Conservation (phyloP, 768 basidiomycete species). For the Lactarius akahatsu region DNA sequence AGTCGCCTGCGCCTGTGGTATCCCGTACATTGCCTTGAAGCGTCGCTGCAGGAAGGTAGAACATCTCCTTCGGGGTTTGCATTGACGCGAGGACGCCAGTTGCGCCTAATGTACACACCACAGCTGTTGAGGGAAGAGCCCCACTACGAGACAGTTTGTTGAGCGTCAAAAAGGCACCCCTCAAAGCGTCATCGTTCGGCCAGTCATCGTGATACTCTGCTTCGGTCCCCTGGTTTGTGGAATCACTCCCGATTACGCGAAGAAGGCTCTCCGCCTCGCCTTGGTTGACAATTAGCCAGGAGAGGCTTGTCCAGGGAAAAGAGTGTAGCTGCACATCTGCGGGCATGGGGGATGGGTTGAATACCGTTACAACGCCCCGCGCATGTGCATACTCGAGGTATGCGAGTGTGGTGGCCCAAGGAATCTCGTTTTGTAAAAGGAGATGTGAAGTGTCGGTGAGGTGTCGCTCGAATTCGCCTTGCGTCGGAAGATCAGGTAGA, state of each 20-base stretch:
- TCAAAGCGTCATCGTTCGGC: constrained; percentile 16
- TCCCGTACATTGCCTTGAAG: constrained; percentile 43
- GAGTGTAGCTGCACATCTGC: constrained; percentile 38
- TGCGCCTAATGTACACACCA: constrained; percentile 58
- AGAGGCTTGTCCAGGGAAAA: constrained; percentile 52
- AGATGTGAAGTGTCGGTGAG: constrained; percentile 48
- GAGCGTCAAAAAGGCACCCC: constrained; percentile 32
- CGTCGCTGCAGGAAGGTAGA: constrained; percentile 48
- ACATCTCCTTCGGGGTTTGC: constrained; percentile 32
- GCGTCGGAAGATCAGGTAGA: constrained; percentile 35
- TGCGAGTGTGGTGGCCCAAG: constrained; percentile 41
- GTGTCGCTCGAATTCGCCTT: constrained; percentile 25
- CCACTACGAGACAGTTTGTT: constrained; percentile 27
- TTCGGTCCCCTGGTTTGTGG: background rate
- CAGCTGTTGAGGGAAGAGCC: constrained; percentile 38
- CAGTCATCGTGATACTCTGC: constrained; percentile 15
- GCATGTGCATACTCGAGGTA: constrained; percentile 33
- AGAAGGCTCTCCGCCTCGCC: constrained; percentile 43
- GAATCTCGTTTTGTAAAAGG: constrained; percentile 62
- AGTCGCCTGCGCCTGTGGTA: constrained; percentile 66
- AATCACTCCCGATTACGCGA: constrained; percentile 7
- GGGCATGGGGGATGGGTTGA: constrained; percentile 62
- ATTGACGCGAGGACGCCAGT: constrained; percentile 49
- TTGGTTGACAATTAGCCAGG: constrained; percentile 59
- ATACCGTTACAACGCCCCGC: constrained; percentile 38